Evolutionary conservation across 1,284 basidiomycete species (phyloP).

Genomic region (Rhodofomes roseus): DNA sequence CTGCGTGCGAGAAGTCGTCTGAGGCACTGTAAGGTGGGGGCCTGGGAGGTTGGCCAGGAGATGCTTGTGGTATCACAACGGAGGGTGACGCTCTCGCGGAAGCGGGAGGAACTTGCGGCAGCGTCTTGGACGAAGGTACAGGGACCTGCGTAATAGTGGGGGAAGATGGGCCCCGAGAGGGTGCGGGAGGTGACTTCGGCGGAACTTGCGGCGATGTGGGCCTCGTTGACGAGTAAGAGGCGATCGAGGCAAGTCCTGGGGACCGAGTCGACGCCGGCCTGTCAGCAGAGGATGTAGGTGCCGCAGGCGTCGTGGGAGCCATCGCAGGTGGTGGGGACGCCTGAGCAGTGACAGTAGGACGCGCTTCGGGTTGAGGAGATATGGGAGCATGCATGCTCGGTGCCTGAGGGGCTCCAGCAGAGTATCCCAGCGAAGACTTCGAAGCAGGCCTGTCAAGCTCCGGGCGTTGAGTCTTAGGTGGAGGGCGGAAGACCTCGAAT

Average conservation of each 20-base stretch:
- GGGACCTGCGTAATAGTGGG: slow-evolving; percentile 5
- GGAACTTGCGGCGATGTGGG: slow-evolving; percentile 3
- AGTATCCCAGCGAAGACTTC: slow-evolving; percentile 12
- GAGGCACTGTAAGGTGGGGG: slow-evolving; percentile 15
- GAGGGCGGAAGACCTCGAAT: slow-evolving; percentile 26
- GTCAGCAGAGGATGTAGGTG: neutral
- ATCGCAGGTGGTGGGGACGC: neutral
- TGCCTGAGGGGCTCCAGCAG: slow-evolving; percentile 13
- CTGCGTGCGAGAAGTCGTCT: slow-evolving; percentile 42
- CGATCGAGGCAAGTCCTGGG: slow-evolving; percentile 2
- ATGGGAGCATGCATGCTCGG: slow-evolving; percentile 14
- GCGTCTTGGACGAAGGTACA: neutral
- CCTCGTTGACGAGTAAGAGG: neutral
- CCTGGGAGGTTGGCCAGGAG: neutral
- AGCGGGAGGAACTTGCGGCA: neutral
- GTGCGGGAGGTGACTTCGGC: neutral
- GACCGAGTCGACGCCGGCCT: neutral
- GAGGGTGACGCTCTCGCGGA: neutral
- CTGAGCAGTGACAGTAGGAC: neutral
- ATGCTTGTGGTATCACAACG: neutral
- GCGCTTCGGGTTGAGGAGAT: slow-evolving; percentile 14
- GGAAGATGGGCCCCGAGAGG: neutral
- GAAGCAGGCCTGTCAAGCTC: slow-evolving; percentile 11
- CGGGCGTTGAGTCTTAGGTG: slow-evolving; percentile 29
- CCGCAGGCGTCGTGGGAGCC: neutral